phyloP scores from a whole-genome alignment of 148 eudicot species.

The Selenicereus undatus region DNA sequence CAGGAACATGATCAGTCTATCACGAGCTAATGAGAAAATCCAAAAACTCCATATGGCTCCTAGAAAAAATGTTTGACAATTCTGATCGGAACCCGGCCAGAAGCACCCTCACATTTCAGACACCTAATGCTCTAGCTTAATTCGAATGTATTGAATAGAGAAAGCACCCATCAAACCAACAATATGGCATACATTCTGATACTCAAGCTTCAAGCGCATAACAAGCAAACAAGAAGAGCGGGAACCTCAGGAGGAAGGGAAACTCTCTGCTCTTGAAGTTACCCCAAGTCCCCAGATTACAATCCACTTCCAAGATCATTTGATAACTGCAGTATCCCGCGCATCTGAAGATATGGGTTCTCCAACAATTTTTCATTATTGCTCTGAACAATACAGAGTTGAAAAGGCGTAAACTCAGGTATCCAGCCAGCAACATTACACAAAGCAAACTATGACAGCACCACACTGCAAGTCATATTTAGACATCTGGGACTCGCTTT shows the following conservation, averaged over 20 bases:
- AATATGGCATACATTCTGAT: background rate
- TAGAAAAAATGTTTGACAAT: background rate
- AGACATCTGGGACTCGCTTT: background rate
- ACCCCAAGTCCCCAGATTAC: slow-evolving; percentile 14
- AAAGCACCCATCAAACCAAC: background rate
- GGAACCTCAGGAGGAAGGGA: slow-evolving; percentile 3
- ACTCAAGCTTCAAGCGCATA: slow-evolving; percentile 9
- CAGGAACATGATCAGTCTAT: slow-evolving; percentile 15
- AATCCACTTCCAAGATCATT: slow-evolving; percentile 57
- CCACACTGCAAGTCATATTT: background rate
- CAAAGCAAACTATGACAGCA: background rate
- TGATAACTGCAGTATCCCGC: slow-evolving; percentile 87
- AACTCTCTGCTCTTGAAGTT: slow-evolving; percentile 5
- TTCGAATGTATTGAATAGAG: background rate
- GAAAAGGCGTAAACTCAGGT: background rate
- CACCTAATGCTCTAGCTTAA: slow-evolving; percentile 14
- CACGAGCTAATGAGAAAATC: background rate
- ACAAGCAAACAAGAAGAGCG: background rate
- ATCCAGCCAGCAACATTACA: slow-evolving; percentile 1
- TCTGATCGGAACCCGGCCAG: slow-evolving; percentile 10
- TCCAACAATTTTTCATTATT: slow-evolving; percentile 96
- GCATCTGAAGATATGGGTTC: slow-evolving; percentile 99
- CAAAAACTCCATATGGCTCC: slow-evolving; percentile 3
- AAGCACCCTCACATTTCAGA: slow-evolving; percentile 2
- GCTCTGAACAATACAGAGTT: slow-evolving; percentile 45